Percentiles rank a stretch among this genome's conserved stretches.
These are phyloP conservation scores for Fusarium veterinarium DNA, from an alignment of 2,329 filamentous ascomycete genomes.

Conservation along the genomic window DNA sequence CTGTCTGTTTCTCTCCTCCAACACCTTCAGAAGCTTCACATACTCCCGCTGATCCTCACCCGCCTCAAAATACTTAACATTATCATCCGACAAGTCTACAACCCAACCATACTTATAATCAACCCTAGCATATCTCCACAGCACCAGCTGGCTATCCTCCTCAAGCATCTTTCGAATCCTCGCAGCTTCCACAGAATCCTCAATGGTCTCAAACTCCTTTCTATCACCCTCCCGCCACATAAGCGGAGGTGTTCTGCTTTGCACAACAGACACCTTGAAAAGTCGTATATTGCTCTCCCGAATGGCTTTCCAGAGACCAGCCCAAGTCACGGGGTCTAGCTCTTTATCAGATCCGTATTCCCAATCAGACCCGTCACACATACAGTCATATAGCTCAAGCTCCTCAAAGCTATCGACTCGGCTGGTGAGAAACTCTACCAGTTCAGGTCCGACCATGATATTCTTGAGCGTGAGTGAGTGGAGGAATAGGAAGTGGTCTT, in stretches of 20 bases:
- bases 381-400: neutral
- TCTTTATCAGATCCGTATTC: neutral
- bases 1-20: neutral
- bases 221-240: neutral
- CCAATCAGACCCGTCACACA: neutral
- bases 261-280: neutral
- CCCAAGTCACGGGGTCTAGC: neutral
- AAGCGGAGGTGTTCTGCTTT: neutral
- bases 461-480: neutral
- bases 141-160: neutral
- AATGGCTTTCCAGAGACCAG: neutral
- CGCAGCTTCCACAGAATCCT: neutral
- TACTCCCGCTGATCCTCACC: neutral
- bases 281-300: neutral
- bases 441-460: neutral
- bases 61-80: neutral
- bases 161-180: neutral
- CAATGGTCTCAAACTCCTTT: accelerated
- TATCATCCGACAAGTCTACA: neutral
- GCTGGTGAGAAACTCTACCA: neutral
- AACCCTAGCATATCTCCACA: conserved; percentile 4
- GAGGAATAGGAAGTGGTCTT: neutral
- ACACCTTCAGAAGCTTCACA: neutral
- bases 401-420: neutral
- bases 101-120: neutral